phyloP scores from a whole-genome alignment of 2,329 filamentous ascomycete species.

The Colletotrichum kahawae region DNA sequence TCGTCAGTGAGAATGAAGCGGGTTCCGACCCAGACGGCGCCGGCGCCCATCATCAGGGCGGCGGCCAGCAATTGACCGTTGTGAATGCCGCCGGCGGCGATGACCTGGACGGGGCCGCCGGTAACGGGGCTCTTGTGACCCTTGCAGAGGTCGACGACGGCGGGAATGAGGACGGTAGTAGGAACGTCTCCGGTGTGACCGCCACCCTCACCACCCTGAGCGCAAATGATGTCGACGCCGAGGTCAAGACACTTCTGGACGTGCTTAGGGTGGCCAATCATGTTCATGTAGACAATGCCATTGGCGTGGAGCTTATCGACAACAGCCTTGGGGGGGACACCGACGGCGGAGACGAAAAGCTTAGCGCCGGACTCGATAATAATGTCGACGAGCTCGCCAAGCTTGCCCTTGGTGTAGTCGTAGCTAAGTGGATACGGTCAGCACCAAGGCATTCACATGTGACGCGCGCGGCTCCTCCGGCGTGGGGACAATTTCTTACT shows the following conservation, averaged over 20 bases:
- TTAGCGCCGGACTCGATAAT: slow-evolving; percentile 90
- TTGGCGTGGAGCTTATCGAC: slow-evolving; percentile 88
- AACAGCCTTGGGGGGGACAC: slow-evolving; percentile 85
- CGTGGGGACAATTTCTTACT: slow-evolving; percentile 50
- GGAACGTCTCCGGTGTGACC: slow-evolving; percentile 96
- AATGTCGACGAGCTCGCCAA: slow-evolving; percentile 86
- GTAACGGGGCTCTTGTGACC: slow-evolving; percentile 87
- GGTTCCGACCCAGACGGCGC: slow-evolving; percentile 95
- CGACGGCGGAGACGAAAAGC: slow-evolving; percentile 96
- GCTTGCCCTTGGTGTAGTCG: slow-evolving; percentile 99
- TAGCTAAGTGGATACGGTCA: slow-evolving; percentile 67
- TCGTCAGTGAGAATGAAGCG: slow-evolving; percentile 94
- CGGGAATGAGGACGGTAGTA: slow-evolving; percentile 89
- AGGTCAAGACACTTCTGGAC: slow-evolving; percentile 93
- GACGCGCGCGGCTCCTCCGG: background rate
- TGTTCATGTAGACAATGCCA: slow-evolving; percentile 98
- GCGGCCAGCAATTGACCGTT: slow-evolving; percentile 91
- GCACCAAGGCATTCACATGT: background rate
- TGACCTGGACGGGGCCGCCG: slow-evolving; percentile 84
- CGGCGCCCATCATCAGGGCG: slow-evolving; percentile 89
- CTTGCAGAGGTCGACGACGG: slow-evolving; percentile 82
- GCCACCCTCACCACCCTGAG: slow-evolving; percentile 96
- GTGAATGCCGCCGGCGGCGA: slow-evolving; percentile 93
- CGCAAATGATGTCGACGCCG: slow-evolving; percentile 95
- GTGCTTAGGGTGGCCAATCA: slow-evolving; percentile 99